Evolutionary conservation across 805 yeast species (phyloP), one percentile per base, ranked within the genome.

Genomic region (Candida silvicultrix): DNA sequence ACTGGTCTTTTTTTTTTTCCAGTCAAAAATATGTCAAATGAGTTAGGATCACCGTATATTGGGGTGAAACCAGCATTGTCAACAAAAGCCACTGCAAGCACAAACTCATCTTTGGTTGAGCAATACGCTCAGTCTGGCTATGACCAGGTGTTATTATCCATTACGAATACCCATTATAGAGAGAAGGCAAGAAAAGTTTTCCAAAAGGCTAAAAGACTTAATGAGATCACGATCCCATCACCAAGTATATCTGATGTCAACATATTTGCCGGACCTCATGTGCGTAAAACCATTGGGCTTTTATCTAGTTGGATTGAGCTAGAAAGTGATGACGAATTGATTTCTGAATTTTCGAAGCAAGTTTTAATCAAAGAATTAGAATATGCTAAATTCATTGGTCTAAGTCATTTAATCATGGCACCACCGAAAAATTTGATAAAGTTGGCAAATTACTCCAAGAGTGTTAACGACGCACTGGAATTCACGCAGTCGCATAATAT

Each of bases 291-390:
- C 8, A 72, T 83, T 21, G 88, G 86, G 0, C 54, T 82, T 28
- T 60, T 82, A 2, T 75, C 88, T 0, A 78, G 85, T 2, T 83
- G 89, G 88, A 67, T 81, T n/a, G 88, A 82, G 54, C 61, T 82
- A 37, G 88, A 82, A 51, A 73, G 81, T 28, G 63, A 65, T 10
- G 78, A 80, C 57, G 59, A 64, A 0, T 49, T 69, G 6, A 67
- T 77, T 4, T 75, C 82, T 28, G 76, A 72, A 49, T 67, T 81
- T 42, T 78, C 84, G 6, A 63, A 65, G 32, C 81, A 81, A 53
- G 84, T 81, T 1, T 57, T 83, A n/a, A 48, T 62, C 23, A 77
- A 80, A 52, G 88, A 83, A 59, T 62, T 81, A 35, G 67, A 72
- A 16, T 79, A 79, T 54, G 85, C 87, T 2, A 64, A 68, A 38